Evolutionary conservation across 1,284 basidiomycete species (phyloP), one percentile per base, ranked within the genome.

Genomic region (Ganoderma lucidum): DNA sequence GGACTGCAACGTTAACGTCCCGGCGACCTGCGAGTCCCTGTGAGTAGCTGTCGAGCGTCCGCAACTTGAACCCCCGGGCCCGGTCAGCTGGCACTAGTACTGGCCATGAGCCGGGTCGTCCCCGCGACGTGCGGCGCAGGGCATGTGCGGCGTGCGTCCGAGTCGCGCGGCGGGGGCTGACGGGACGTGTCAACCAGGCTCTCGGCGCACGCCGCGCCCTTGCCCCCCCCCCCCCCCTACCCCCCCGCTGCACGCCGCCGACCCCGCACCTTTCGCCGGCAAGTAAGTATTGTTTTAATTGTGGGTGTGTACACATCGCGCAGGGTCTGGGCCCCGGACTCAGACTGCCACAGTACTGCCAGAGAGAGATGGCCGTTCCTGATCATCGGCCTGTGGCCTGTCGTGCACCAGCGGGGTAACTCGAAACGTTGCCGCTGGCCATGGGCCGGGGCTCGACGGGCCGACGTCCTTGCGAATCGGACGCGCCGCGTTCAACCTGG

Each of bases 151-250:
- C 23, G 48, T 51, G 48, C 48, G 48, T 48, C n/a, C 19, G 3
- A n/a, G 19, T 17, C 17, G 45, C 23, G 48, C 48, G 48, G 48
- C 45, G 48, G 23, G 48, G 48, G 48, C 23, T 51, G 48, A 51
- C 48, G 48, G 23, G 48, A 51, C 48, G 48, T 51, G 48, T 51
- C 48, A 51, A 28, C 6, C 48, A 23, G 17, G 45, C 45, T 45
- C 45, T 51, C 48, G 48, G 48, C 48, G 48, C 48, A 51, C 23
- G 48, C 23, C 48, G 48, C 48, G 48, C 48, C 48, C 48, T 51
- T 51, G 48, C 9, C 10, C 45, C n/a, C 45, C 45, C n/a, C n/a
- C 23, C 23, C 23, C 6, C 44, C 15, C 14, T 44, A n/a, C n/a
- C n/a, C 14, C 44, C 37, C 9, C 41, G 15, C 44, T n/a, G 48